Evolutionary conservation across 345 rosid species (phyloP).

Genomic region (Pistacia atlantica): DNA sequence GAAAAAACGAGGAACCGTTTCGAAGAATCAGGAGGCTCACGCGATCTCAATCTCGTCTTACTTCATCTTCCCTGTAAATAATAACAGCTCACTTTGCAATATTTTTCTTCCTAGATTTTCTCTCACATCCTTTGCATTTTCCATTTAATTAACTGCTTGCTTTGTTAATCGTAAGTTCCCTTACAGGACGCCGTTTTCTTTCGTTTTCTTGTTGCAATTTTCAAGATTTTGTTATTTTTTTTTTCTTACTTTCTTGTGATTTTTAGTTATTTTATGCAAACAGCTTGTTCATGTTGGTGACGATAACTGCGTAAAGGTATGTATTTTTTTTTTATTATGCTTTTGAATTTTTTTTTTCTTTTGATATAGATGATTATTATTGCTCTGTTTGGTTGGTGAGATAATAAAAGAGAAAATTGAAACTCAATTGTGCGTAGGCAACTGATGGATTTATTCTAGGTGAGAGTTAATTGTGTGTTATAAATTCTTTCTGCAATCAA

Average conservation of each 20-base stretch:
- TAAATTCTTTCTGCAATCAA: background rate
- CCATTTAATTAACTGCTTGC: background rate
- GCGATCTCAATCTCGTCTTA: constrained; percentile 18
- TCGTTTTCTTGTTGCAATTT: background rate
- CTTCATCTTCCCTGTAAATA: constrained; percentile 13
- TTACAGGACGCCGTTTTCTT: constrained; percentile 5
- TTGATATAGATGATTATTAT: background rate
- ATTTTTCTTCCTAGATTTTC: background rate
- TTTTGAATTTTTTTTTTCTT: background rate
- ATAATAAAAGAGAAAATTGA: background rate
- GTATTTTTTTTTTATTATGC: background rate
- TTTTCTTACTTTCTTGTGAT: background rate
- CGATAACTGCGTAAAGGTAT: constrained; percentile 26
- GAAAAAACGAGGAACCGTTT: constrained; percentile 18
- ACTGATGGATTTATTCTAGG: background rate
- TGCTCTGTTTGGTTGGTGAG: constrained; percentile 24
- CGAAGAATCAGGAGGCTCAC: constrained; percentile 28
- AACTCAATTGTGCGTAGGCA: background rate
- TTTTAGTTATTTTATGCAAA: constrained; percentile 3
- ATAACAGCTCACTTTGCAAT: background rate
- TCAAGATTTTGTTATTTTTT: background rate
- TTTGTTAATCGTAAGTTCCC: constrained; percentile 9
- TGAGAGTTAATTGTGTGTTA: background rate
- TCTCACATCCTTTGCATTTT: background rate
- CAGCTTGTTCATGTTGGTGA: constrained; percentile 16